Conservation (phyloP, 2,329 filamentous ascomycete genomes). For the Cytospora leucostoma region DNA sequence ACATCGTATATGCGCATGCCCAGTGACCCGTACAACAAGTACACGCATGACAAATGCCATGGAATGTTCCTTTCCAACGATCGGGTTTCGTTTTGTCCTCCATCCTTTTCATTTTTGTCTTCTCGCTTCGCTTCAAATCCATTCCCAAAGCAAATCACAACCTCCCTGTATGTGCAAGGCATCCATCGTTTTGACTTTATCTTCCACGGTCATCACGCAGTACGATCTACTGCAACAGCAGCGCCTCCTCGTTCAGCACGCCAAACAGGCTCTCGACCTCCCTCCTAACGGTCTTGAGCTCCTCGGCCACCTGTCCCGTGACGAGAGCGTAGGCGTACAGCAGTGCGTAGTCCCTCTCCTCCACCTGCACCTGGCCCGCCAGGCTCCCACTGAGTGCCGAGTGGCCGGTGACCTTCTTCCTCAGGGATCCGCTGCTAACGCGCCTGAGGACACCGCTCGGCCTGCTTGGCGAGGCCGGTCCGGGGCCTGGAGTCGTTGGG, state of each 20-base stretch:
- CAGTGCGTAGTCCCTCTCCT: slow-evolving; percentile 83
- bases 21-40: too few relatives aligned
- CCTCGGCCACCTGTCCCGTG: slow-evolving; percentile 66
- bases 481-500: background rate
- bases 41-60: too few relatives aligned
- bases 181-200: background rate
- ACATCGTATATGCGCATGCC: too few relatives aligned
- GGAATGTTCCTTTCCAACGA: too few relatives aligned
- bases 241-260: slow-evolving; percentile 59
- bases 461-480: background rate
- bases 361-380: slow-evolving; percentile 46
- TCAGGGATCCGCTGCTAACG: slow-evolving; percentile 19
- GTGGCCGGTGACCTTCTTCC: slow-evolving; percentile 29
- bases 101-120: too few relatives aligned
- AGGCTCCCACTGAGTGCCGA: slow-evolving; percentile 32
- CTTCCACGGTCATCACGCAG: background rate
- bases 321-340: slow-evolving; percentile 86
- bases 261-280: slow-evolving; percentile 67
- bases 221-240: slow-evolving; percentile 53
- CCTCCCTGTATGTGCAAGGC: background rate
- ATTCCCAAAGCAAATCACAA: background rate
- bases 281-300: slow-evolving; percentile 60
- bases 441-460: background rate
- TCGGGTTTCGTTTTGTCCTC: too few relatives aligned
- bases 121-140: too few relatives aligned